A percentile compares a stretch with the other conserved stretches of the same genome.
Conservation (phyloP, 352 stramenopile species). For the Peronospora destructor region DNA sequence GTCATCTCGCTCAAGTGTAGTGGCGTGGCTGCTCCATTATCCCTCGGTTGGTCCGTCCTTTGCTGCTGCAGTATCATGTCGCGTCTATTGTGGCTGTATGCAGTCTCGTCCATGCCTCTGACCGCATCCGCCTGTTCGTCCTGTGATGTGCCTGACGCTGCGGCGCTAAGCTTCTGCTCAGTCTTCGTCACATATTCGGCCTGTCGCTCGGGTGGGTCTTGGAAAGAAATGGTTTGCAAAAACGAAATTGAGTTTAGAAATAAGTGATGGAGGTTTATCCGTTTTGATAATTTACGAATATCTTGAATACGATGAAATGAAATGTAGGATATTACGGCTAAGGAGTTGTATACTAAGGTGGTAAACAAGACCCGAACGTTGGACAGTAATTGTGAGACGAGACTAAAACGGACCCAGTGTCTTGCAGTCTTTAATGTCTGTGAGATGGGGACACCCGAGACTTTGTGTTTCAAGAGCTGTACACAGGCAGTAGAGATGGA, state of each 20-base stretch:
- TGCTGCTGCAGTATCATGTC: constrained; percentile 6
- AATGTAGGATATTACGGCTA: constrained; percentile 30
- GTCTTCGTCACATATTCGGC: constrained; percentile 47
- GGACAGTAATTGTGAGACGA: constrained; percentile 27
- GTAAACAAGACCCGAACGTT: constrained; percentile 22
- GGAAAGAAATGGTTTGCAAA: constrained; percentile 42
- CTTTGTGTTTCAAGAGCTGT: constrained; percentile 49
- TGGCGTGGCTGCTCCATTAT: not conserved
- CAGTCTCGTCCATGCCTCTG: not conserved
- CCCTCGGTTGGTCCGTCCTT: not conserved
- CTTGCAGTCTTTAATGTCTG: constrained; percentile 61
- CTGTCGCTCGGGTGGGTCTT: constrained; percentile 43
- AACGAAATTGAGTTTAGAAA: not conserved
- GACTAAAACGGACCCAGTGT: constrained; percentile 45
- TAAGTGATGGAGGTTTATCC: no score
- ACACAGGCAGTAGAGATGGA: constrained; percentile 30
- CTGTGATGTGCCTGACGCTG: constrained; percentile 46
- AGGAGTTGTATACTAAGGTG: constrained; percentile 29
- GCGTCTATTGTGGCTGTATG: constrained; percentile 14
- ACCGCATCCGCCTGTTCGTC: constrained; percentile 29
- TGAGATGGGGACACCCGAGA: constrained; percentile 55
- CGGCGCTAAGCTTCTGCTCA: constrained; percentile 47
- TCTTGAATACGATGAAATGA: not conserved
- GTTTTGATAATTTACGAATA: no score
- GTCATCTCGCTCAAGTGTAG: constrained; percentile 15